Conservation (phyloP, 1,139 yeast genomes). For the Geotrichum klebahnii region DNA sequence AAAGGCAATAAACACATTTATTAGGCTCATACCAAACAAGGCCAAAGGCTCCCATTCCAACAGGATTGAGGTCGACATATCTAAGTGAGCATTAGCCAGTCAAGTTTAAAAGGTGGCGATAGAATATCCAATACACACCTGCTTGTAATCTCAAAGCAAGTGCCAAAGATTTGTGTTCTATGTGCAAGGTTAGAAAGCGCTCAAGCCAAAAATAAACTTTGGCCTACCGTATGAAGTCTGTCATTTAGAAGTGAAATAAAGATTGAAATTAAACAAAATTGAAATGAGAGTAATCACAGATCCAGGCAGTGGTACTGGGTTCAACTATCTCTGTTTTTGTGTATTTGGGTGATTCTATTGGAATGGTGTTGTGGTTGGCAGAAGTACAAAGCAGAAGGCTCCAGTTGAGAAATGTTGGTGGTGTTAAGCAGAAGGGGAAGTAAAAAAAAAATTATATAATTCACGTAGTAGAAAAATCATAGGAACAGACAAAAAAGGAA, state of each 20-base stretch:
- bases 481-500: too few species aligned
- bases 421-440: too few species aligned
- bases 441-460: too few species aligned
- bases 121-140: slow-evolving; percentile 29
- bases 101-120: background rate
- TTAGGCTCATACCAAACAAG: slow-evolving; percentile 59
- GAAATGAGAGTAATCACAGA: too few species aligned
- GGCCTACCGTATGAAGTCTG: slow-evolving; percentile 33
- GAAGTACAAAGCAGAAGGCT: too few species aligned
- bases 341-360: too few species aligned
- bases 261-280: too few species aligned
- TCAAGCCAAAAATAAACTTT: slow-evolving; percentile 21
- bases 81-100: slow-evolving; percentile 37
- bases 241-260: slow-evolving; percentile 25
- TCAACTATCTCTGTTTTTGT: too few species aligned
- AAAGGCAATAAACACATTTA: background rate
- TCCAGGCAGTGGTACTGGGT: too few species aligned
- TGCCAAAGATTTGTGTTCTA: slow-evolving; percentile 49
- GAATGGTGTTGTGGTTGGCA: too few species aligned
- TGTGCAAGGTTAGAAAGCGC: slow-evolving; percentile 12
- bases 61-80: slow-evolving; percentile 90
- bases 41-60: slow-evolving; percentile 99
- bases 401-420: too few species aligned
- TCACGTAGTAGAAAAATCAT: too few species aligned
- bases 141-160: slow-evolving; percentile 74